Base-by-base conservation (phyloP, 805 yeast species). In the Phaffomyces antillensis region DNA sequence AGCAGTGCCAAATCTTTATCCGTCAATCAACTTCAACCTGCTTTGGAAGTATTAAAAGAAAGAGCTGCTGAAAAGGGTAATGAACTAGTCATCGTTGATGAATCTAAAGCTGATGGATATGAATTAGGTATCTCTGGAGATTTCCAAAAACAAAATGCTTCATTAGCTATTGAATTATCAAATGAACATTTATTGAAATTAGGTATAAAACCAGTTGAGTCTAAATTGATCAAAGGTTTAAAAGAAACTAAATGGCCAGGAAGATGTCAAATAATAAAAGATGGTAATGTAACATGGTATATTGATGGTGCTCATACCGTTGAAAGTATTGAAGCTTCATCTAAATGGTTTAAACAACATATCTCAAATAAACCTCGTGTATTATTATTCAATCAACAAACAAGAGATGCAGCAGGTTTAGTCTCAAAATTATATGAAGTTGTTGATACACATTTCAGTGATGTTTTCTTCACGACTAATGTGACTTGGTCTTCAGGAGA, bases 301-400 rank as follows among this genome's bases (percentile, higher is more conserved):
- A 65, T 91, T 15, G 99, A 93, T 65, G 99, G 99, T 17, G 98
- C 99, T 0, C 99, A 93, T 56, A 93, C 99, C 0, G 67, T 75
- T 39, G 99, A 93, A 57, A 86, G 96, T 47, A 76, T 95, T 23
- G 71, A 71, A 28, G 95, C 81, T n/a, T 86, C 96, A 0, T 73
- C 91, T 0, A 66, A 64, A 10, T 93, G 99, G 99, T 87, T 83
- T 55, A 64, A 64, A 10, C 48, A 62, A n/a, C 68, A 68, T 16
- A 67, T 40, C 6, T 53, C 56, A 1, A 55, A 59, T n/a, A 59
- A 60, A 28, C 53, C 54, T 50, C 51, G 55, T 49, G 76, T 88
- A 8, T 70, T 93, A 18, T 63, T 93, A 7, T 93, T 95, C 70
- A 93, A 93, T 62, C 99, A 93, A 64, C 99, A 93, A 63, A 86